A percentile compares a stretch with the other conserved stretches of the same genome.
Evolutionary conservation across 2,329 filamentous ascomycete species (phyloP).

Genomic region (Tolypocladium album): DNA sequence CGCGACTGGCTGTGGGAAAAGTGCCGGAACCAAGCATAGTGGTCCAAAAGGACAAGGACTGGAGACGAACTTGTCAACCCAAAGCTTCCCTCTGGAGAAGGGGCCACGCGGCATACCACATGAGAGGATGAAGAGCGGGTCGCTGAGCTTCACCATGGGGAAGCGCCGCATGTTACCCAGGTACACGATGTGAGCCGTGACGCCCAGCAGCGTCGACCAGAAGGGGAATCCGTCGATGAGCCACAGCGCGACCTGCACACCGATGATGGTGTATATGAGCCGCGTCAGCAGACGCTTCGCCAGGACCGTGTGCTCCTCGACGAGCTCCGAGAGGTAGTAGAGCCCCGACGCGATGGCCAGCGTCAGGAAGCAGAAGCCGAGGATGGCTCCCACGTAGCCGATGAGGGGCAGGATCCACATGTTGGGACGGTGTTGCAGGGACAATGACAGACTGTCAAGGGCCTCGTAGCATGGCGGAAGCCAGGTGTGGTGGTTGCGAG

Average conservation of each 20-base stretch:
- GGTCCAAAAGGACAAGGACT: conserved; percentile 79
- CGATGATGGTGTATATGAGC: conserved; percentile 76
- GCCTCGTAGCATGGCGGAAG: conserved; percentile 1
- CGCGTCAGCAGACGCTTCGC: conserved; percentile 77
- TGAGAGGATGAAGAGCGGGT: conserved; percentile 76
- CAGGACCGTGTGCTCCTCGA: conserved; percentile 93
- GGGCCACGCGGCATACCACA: conserved; percentile 48
- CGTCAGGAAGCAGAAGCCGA: conserved; percentile 91
- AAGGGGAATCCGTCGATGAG: conserved; percentile 81
- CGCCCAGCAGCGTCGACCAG: conserved; percentile 59
- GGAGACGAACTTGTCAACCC: neutral
- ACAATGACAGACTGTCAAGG: neutral
- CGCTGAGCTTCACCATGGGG: conserved; percentile 71
- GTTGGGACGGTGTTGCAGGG: conserved; percentile 14
- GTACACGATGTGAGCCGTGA: conserved; percentile 77
- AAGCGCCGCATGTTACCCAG: conserved; percentile 71
- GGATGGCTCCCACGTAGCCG: conserved; percentile 75
- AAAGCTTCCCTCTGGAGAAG: neutral
- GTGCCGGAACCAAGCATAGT: conserved; percentile 92
- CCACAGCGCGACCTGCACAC: conserved; percentile 61
- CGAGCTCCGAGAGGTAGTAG: conserved; percentile 95
- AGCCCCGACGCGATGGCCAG: conserved; percentile 95
- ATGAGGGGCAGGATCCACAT: conserved; percentile 97
- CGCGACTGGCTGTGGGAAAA: conserved; percentile 59
- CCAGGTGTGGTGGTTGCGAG: neutral